Evolutionary conservation across 805 yeast genomes (phyloP), one percentile per base, ranked within the genome.

Genomic region (Vanderwaltozyma verrucispora): DNA sequence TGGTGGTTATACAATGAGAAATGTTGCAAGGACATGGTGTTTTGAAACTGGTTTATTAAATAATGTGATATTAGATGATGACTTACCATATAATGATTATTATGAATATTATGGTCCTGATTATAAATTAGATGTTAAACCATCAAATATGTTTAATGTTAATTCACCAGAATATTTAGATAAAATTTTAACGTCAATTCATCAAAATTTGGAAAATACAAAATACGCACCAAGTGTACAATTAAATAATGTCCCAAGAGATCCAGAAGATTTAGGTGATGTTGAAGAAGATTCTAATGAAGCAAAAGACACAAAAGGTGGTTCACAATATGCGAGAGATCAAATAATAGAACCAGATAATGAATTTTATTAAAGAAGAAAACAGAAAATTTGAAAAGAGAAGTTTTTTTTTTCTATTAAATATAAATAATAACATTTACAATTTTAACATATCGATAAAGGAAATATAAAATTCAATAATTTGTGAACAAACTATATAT

Each of bases 21-120:
- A 89, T 54, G 98, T 89, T 12, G 80, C 94, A 28, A 69, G 97
- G 48, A 71, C 94, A 24, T 89, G 98, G 98, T 81, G 95, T 50
- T 87, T 81, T 59, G 98, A 89, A 61, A 89, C 97, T 1, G 78
- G 88, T 28, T 67, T 84, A 19, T 63, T 83, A 49, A 82, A 78
- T 38, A 84, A 82, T 51, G 80, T 63, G 6, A 67, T 79, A 46
- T 68, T 83, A 42, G 80, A 78, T 34, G 61, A 63, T 18, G 87
- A 80, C 49, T 64, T 78, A 46, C 96, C 96, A 4, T 88, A 86
- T 68, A 88, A 89, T 59, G 97, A 89, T 59, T 89, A 89, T 65
- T 89, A 85, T 64, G 97, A 89, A 63, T 89, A 89, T 65, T 89
- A 82, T 60, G 97, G 96, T 0, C 98, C 98, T 3, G 96, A 89